phyloP scores from a whole-genome alignment of 306 rosid species.

The Ochetophila trinervis region DNA sequence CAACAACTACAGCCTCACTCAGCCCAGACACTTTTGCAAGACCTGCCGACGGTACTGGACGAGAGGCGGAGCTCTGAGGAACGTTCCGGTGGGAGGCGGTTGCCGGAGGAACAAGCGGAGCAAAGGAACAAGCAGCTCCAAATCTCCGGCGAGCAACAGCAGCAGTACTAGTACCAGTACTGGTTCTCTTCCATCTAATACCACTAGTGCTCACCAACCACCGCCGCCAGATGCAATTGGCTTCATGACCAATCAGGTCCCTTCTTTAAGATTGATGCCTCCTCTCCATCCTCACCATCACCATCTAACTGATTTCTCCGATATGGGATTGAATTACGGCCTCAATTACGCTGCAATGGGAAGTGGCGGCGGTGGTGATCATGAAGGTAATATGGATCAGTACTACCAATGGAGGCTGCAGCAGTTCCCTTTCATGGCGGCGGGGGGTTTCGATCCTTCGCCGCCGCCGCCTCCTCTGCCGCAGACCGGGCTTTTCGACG shows the following conservation, averaged over 20 bases:
- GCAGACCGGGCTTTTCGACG: slow-evolving; percentile 42
- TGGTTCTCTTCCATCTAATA: slow-evolving; percentile 35
- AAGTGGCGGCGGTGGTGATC: slow-evolving; percentile 56
- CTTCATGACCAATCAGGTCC: slow-evolving; percentile 26
- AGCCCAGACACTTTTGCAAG: slow-evolving; percentile 97
- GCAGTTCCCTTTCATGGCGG: slow-evolving; percentile 54
- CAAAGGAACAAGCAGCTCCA: slow-evolving; percentile 51
- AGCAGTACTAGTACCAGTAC: slow-evolving; percentile 31
- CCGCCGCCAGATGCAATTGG: slow-evolving; percentile 34
- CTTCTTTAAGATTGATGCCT: slow-evolving; percentile 49
- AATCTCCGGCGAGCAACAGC: slow-evolving; percentile 59
- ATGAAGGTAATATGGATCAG: slow-evolving; percentile 26
- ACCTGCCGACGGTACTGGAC: slow-evolving; percentile 93
- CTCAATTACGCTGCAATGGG: slow-evolving; percentile 42
- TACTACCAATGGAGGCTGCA: slow-evolving; percentile 60
- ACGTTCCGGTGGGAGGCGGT: slow-evolving; percentile 88
- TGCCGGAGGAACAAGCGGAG: slow-evolving; percentile 78
- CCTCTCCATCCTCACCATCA: slow-evolving; percentile 39
- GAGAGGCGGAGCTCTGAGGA: slow-evolving; percentile 67
- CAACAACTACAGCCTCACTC: slow-evolving; percentile 91
- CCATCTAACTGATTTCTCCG: slow-evolving; percentile 43
- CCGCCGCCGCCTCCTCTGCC: slow-evolving; percentile 27
- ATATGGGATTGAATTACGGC: slow-evolving; percentile 60
- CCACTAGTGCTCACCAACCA: no score
- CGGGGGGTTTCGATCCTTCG: slow-evolving; percentile 46